Evolutionary conservation across 148 eudicot genomes (phyloP).

Genomic region (Rhododendron ovatum): DNA sequence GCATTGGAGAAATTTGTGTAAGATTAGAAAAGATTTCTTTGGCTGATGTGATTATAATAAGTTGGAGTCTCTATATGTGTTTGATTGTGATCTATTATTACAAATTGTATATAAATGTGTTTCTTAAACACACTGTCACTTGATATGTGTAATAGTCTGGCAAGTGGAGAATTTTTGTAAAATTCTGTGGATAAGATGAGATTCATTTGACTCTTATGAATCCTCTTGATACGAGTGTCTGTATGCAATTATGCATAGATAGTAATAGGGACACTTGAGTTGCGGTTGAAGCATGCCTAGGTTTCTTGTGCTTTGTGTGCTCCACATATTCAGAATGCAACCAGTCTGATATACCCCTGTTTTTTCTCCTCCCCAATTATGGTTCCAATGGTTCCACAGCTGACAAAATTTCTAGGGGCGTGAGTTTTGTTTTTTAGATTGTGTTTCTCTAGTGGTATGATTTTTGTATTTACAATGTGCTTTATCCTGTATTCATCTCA

Average conservation of each 20-base stretch:
- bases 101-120: background rate
- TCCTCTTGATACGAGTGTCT: background rate
- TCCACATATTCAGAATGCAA: background rate
- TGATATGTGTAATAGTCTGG: background rate
- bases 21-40: background rate
- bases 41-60: background rate
- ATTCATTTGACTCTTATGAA: background rate
- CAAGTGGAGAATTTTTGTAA: background rate
- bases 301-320: background rate
- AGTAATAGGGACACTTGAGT: too few relatives aligned
- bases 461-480: background rate
- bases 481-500: background rate
- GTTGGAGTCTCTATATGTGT: background rate
- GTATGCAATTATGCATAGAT: background rate
- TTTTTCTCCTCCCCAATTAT: background rate
- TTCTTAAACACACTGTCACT: background rate
- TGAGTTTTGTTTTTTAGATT: background rate
- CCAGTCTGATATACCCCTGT: background rate
- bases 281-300: too few relatives aligned
- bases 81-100: background rate
- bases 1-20: background rate
- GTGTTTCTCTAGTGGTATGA: background rate
- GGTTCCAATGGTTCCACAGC: background rate
- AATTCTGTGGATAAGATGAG: background rate
- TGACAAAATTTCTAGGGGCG: background rate